These are phyloP conservation scores for Nasturtium officinale DNA, from an alignment of 345 rosid species.

Conservation along the genomic window DNA sequence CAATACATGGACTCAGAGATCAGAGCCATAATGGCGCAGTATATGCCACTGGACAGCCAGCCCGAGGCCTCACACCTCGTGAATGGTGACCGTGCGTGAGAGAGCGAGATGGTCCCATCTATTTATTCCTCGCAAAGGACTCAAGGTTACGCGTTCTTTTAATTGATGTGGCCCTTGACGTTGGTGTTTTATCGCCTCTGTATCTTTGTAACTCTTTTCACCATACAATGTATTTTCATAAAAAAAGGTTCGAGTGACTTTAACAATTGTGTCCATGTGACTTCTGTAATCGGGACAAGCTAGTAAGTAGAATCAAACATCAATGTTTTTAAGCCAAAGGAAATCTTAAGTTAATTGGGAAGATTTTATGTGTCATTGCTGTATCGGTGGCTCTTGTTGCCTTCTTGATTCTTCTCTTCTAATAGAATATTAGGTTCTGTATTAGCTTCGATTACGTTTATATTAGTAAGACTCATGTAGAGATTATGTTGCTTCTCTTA, in stretches of 20 bases:
- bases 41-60: slow-evolving; percentile 96
- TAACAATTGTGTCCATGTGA: slow-evolving; percentile 12
- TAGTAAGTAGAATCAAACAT: slow-evolving; percentile 22
- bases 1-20: slow-evolving; percentile 98
- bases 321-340: not conserved
- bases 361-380: too few relatives aligned
- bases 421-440: too few relatives aligned
- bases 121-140: slow-evolving; percentile 23
- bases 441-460: too few relatives aligned
- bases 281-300: slow-evolving; percentile 12
- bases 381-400: too few relatives aligned
- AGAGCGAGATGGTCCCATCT: not conserved
- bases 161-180: slow-evolving; percentile 22
- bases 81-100: slow-evolving; percentile 61
- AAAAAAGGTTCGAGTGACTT: not conserved
- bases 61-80: slow-evolving; percentile 66
- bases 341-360: too few relatives aligned
- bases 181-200: not conserved
- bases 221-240: slow-evolving; percentile 17
- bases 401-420: too few relatives aligned
- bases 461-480: too few relatives aligned
- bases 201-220: slow-evolving; percentile 18
- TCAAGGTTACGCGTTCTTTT: slow-evolving; percentile 33
- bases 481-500: too few relatives aligned
- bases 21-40: slow-evolving; percentile 97